Percentiles rank a stretch among this genome's conserved stretches.
Conservation (phyloP, 2,329 filamentous ascomycete species). For the Diaporthe caulivora region DNA sequence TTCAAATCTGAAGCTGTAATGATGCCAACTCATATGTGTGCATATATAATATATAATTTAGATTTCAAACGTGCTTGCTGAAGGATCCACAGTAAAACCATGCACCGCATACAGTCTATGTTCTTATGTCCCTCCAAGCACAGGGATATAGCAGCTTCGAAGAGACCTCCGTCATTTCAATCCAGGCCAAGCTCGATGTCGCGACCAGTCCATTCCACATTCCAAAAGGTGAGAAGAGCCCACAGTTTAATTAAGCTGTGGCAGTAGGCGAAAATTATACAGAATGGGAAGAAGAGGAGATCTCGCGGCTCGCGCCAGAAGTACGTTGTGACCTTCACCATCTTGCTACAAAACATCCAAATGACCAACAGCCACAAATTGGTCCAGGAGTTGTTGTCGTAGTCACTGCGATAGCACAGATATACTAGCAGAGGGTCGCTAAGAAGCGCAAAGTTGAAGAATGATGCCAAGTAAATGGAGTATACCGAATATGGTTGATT, state of each 20-base stretch:
- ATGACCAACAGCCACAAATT: background rate
- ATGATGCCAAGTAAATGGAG: slow-evolving; percentile 4
- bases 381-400: background rate
- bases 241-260: background rate
- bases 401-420: background rate
- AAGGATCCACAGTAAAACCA: no score
- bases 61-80: no score
- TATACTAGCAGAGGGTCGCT: background rate
- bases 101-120: no score
- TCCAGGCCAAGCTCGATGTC: background rate
- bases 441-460: background rate
- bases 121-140: no score
- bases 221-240: background rate
- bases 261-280: background rate
- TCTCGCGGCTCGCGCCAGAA: background rate
- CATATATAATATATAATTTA: no score
- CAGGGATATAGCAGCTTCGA: no score
- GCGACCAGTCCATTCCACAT: background rate
- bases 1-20: no score
- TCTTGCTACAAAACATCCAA: slow-evolving; percentile 5
- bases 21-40: no score
- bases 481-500: background rate
- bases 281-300: background rate
- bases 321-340: background rate
- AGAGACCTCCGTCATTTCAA: no score